phyloP scores from a whole-genome alignment of 495 filamentous ascomycete species.

The Penicillium herquei region DNA sequence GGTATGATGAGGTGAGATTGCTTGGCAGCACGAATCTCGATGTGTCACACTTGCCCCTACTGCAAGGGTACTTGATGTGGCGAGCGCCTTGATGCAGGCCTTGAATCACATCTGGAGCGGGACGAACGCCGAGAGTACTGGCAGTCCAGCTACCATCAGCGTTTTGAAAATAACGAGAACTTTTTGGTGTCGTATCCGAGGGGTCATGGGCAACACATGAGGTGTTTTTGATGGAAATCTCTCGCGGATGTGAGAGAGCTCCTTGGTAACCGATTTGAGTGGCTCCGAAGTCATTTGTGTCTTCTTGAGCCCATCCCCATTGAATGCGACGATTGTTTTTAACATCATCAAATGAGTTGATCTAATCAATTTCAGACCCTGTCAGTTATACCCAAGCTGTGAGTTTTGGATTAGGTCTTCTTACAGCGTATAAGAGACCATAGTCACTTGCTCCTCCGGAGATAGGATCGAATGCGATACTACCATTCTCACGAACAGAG shows the following conservation, averaged over 20 bases:
- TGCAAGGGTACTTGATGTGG: constrained; percentile 9
- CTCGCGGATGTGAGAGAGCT: constrained; percentile 10
- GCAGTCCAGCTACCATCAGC: constrained; percentile 15
- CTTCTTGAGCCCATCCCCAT: constrained; percentile 18
- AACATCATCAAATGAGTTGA: constrained; percentile 14
- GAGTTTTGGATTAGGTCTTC: background rate
- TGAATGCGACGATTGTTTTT: constrained; percentile 20
- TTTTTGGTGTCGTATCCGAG: background rate
- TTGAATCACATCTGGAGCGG: constrained; percentile 12
- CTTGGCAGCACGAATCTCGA: background rate
- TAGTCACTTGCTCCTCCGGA: constrained; percentile 16
- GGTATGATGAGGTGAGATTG: constrained; percentile 10
- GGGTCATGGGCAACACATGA: background rate
- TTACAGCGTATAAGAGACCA: constrained; percentile 18
- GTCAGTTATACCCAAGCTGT: no score
- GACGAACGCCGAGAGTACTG: constrained; percentile 15
- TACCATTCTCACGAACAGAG: constrained; percentile 14
- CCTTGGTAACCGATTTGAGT: constrained; percentile 18
- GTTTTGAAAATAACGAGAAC: constrained; percentile 12
- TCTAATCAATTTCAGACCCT: background rate
- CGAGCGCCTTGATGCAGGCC: constrained; percentile 12
- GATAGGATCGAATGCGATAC: constrained; percentile 14
- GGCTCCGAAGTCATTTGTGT: constrained; percentile 14
- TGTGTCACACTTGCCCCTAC: constrained; percentile 1
- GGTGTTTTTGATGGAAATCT: constrained; percentile 17